Conservation (phyloP, 1,284 basidiomycete species). For the Cryptococcus sp. region DNA sequence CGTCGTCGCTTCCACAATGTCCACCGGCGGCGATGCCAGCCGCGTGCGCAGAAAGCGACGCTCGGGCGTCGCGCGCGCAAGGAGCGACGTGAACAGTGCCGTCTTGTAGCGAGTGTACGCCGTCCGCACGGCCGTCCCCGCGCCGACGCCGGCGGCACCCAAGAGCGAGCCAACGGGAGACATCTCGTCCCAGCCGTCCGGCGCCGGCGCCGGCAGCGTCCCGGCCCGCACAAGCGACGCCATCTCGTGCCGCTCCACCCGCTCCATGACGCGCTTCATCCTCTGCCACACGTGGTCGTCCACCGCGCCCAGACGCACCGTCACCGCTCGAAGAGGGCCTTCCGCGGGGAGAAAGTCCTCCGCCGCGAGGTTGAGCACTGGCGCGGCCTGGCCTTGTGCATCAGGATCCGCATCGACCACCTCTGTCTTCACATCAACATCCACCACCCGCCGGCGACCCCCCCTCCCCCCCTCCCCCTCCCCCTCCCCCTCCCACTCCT, state of each 20-base stretch:
- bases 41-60: conserved; percentile 31
- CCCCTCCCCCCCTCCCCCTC: no score
- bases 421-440: no score
- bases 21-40: conserved; percentile 14
- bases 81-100: conserved; percentile 23
- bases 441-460: no score
- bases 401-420: not conserved
- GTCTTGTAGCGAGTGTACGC: conserved; percentile 24
- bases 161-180: not conserved
- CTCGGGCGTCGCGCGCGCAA: conserved; percentile 18
- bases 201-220: not conserved
- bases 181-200: not conserved
- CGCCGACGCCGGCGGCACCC: not conserved
- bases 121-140: conserved; percentile 4
- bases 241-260: conserved; percentile 31
- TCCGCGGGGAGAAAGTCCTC: conserved; percentile 30
- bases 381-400: not conserved
- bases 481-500: not conserved
- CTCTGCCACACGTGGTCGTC: conserved; percentile 33
- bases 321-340: conserved; percentile 31
- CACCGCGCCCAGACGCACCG: conserved; percentile 33
- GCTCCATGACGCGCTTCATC: conserved; percentile 29
- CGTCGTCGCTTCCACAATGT: conserved; percentile 29
- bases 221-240: conserved; percentile 11
- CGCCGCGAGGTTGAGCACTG: conserved; percentile 35